Conservation (phyloP, 139 green algal genomes). For the Closterium sp. region DNA sequence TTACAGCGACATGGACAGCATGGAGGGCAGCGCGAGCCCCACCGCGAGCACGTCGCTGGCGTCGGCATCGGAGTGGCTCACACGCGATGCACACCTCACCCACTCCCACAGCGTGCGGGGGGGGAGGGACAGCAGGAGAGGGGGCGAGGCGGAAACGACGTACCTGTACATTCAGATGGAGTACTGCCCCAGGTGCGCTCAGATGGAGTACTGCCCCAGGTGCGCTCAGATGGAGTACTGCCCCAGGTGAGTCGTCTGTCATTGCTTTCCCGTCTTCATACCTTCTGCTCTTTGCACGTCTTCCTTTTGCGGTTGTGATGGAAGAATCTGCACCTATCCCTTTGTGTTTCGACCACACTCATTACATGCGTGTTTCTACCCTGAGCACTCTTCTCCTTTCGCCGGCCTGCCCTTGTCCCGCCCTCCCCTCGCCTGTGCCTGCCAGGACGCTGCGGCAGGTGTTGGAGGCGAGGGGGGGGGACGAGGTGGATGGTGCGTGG, state of each 20-base stretch:
- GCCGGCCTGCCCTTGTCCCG: neutral
- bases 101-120: conserved; percentile 26
- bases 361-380: neutral
- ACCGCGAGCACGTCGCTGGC: neutral
- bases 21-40: neutral
- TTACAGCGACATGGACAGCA: neutral
- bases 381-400: neutral
- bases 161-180: conserved; percentile 92
- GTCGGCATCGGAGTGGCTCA: neutral
- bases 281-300: neutral
- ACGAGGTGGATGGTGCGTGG: conserved; percentile 62
- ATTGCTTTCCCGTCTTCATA: no score
- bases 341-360: neutral
- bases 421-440: neutral
- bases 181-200: conserved; percentile 44
- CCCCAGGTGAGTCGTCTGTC: no score
- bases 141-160: neutral
- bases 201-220: conserved; percentile 71
- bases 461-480: neutral
- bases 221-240: no score
- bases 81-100: neutral
- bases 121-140: neutral
- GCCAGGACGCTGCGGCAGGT: conserved; percentile 20
- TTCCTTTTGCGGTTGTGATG: neutral
- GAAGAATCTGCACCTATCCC: neutral